Conservation (phyloP, 345 rosid genomes). For the Salix koriyanagi region DNA sequence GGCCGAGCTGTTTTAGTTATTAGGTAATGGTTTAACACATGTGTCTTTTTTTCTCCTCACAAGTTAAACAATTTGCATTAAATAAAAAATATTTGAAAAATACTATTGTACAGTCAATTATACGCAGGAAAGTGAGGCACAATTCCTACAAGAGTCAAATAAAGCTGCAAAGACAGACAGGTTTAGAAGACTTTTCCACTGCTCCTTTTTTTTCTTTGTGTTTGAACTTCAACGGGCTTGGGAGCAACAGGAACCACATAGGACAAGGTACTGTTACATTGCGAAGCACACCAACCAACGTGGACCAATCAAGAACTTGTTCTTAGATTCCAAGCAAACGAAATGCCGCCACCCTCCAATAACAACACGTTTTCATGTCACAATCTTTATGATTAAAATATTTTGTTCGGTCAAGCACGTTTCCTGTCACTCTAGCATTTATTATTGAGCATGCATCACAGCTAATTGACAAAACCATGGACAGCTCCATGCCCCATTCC, state of each 20-base stretch:
- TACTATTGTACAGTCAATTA: too few relatives aligned
- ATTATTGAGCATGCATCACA: neutral
- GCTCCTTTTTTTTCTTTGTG: neutral
- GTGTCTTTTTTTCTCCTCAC: too few relatives aligned
- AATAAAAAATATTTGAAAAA: too few relatives aligned
- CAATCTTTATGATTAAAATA: neutral
- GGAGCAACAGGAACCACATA: conserved; percentile 8
- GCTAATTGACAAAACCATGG: neutral
- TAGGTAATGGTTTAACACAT: too few relatives aligned
- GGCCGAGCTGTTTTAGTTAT: too few relatives aligned
- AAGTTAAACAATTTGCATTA: too few relatives aligned
- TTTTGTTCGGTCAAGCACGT: conserved; percentile 39
- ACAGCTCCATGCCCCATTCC: neutral
- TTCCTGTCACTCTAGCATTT: neutral
- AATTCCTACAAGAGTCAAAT: conserved; percentile 12
- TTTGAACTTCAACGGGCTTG: neutral
- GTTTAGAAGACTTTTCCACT: neutral
- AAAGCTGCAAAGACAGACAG: conserved; percentile 19
- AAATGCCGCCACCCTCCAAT: conserved; percentile 26
- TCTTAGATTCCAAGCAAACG: conserved; percentile 7
- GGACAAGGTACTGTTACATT: neutral
- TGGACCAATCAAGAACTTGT: neutral
- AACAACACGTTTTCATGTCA: conserved; percentile 13
- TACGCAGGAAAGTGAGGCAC: neutral
- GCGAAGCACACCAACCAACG: neutral